These are phyloP conservation scores for Penicillium cinerascens DNA, from an alignment of 495 filamentous ascomycete genomes.

Conservation along the genomic window DNA sequence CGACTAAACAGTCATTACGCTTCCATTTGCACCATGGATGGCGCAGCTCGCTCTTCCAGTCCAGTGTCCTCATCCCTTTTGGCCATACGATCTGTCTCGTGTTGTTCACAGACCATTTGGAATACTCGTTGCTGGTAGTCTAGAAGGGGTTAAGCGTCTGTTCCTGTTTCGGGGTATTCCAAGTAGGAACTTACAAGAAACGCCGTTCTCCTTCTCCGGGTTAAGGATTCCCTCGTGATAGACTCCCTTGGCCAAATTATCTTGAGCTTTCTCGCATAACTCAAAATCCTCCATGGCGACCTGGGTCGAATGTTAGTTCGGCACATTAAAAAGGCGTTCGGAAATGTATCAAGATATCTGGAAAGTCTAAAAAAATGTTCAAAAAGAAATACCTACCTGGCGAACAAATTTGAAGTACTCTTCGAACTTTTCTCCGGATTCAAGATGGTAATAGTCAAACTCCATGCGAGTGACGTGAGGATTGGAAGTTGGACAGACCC, in stretches of 20 bases:
- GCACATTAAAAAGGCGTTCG: no score
- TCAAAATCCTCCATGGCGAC: conserved; percentile 60
- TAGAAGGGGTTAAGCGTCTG: conserved; percentile 8
- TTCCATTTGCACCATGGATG: conserved; percentile 17
- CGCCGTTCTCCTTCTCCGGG: conserved; percentile 55
- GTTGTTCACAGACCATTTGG: conserved; percentile 49
- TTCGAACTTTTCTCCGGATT: conserved; percentile 53
- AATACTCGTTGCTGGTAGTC: conserved; percentile 56
- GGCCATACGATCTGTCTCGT: conserved; percentile 33
- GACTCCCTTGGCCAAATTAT: conserved; percentile 52
- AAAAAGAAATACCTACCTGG: conserved; percentile 31
- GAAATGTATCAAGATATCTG: no score
- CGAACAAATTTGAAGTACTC: conserved; percentile 58
- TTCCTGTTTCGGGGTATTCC: neutral
- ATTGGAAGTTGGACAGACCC: conserved; percentile 52
- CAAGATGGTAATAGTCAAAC: conserved; percentile 59
- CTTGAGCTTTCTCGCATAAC: conserved; percentile 57
- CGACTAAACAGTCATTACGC: conserved; percentile 19
- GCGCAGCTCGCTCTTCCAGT: conserved; percentile 9
- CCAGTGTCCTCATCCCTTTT: conserved; percentile 4
- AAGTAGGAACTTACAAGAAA: conserved; percentile 42
- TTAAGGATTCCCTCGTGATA: conserved; percentile 59
- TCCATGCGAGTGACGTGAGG: conserved; percentile 57
- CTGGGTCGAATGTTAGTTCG: no score
- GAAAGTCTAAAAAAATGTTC: no score